Evolutionary conservation across 2,329 filamentous ascomycete species (phyloP), one percentile per base, ranked within the genome.

Genomic region (Lecanicillium sp.): DNA sequence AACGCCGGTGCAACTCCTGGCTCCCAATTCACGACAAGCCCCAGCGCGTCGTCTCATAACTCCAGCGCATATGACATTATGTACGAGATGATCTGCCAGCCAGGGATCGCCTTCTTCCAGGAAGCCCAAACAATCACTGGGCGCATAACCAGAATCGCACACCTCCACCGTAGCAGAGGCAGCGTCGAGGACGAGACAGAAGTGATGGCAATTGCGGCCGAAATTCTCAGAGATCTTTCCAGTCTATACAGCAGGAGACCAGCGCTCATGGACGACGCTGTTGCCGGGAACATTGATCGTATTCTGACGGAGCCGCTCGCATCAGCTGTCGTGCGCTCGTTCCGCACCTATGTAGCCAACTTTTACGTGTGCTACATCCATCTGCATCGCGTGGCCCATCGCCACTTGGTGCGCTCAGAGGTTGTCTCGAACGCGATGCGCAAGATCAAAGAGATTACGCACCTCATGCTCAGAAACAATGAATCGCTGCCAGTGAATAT

Each of bases 181-280:
- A 76, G 71, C 0, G 72, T 76, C 9, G 64, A 73, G 35, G 73
- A 76, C 47, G 71, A 76, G 54, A 74, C 68, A 2, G 71, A 77
- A 40, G 71, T 75, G 2, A 75, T 76, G 70, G 64, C 65, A 22
- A 62, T 71, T 33, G 73, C 65, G 2, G 62, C 68, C 2, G 56
- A 62, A 36, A 77, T 77, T 35, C 59, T 64, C 3, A 57, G 59
- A 12, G 71, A 77, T 47, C 54, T 75, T 7, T 60, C 66, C n/a
- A 55, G 59, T 2, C 51, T 78, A 2, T 72, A 72, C 47, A 63
- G 67, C 3, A 59, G 67, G 27, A 60, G 71, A 3, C 74, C 72
- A 14, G 59, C 67, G 9, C 54, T 76, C 20, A 75, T 76, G 67
- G 71, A 77, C 47, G 67, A 70, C 52, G 72, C 73, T 7, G 62